Evolutionary conservation across 2,329 filamentous ascomycete genomes (phyloP), one percentile per base, ranked within the genome.

Genomic region (Coccinonectria pachysandricola): DNA sequence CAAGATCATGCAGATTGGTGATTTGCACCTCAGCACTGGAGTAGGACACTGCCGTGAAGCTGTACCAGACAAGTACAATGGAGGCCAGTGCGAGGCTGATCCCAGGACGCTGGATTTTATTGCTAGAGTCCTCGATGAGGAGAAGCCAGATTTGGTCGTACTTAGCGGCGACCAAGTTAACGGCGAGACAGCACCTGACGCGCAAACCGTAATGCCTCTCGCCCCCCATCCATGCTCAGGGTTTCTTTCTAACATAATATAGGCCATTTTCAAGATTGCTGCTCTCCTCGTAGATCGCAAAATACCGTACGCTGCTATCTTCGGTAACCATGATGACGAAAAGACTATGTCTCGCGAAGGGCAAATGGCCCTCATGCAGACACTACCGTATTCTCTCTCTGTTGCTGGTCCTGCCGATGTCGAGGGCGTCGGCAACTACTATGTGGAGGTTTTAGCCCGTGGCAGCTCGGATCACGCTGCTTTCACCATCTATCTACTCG

Each of bases 261-360:
- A 80, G 75, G 83, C 88, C 19, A 81, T 98, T 32, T 94, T 92
- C 65, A 98, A 98, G 57, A 85, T 87, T 45, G 81, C 84, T 5
- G 76, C 83, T 24, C 66, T 92, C 8, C 73, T 98, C 26, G 80
- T 85, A 36, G 75, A 85, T 52, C 82, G 82, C 52, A 84, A 85
- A 45, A 85, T 96, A 19, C 91, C 91, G 0, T 96, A 92, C 47
- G 83, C 86, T 10, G 78, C 79, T 34, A 96, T 98, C 33, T 95
- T 96, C 48, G 91, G 91, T 30, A 98, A 98, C 52, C 91, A 98
- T 54, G 91, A 98, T 48, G 88, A 96, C 46, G 88, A 96, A 62
- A 78, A 79, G 17, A 75, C 82, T 23, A 68, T 95, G 39, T 73
- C 77, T 10, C 79, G 91, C 30, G 62, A 70, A 4, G 71, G 73